Base-by-base conservation (phyloP, 2,329 filamentous ascomycete genomes). In the Cercospora sp. region DNA sequence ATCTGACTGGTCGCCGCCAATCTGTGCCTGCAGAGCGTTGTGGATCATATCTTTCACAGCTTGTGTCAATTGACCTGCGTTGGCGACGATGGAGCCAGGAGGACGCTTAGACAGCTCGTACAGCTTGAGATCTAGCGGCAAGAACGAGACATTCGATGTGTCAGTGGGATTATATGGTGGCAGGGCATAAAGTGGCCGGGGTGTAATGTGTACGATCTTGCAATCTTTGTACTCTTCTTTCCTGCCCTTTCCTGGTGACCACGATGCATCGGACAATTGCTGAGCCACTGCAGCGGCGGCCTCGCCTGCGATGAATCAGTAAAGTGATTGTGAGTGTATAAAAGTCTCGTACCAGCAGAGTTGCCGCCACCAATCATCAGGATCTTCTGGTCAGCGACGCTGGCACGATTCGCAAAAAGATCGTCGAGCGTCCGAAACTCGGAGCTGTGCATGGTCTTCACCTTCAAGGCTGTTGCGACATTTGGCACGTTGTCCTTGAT, bases 311-410 rank as follows among this genome's bases (percentile, higher is more conserved):
- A 7, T 18, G 3, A 7, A 28, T 63, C 23, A 63, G 39, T 7
- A 18, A 20, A 10, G 16, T 7, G 3, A 51, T 5, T 33, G 39
- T 13, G 5, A 1, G 13, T 16, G 30, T 6, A 16, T 18, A 10
- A 18, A 20, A 16, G 48, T 13, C 3, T 23, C 60, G 12, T 55
- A 63, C 61, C 62, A 0, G 91, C 92, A 2, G 91, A 94, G 85
- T 95, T 93, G 73, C 93, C 91, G 0, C 91, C 92, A 0, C 92
- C 92, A 0, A 93, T 87, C 0, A 96, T 83, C 1, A 93, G 82
- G 16, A 95, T 87, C 74, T 89, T 91, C 18, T 87, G 86, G 1
- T 83, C 82, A 0, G 75, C 73, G 1, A 69, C 60, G 8, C 51
- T 7, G 5, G 58, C 31, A 1, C 20, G 57, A 8, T 63, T 36